Percentiles rank a stretch among this genome's conserved stretches.
Evolutionary conservation across 495 filamentous ascomycete species (phyloP).

Genomic region (Talaromyces borbonicus): DNA sequence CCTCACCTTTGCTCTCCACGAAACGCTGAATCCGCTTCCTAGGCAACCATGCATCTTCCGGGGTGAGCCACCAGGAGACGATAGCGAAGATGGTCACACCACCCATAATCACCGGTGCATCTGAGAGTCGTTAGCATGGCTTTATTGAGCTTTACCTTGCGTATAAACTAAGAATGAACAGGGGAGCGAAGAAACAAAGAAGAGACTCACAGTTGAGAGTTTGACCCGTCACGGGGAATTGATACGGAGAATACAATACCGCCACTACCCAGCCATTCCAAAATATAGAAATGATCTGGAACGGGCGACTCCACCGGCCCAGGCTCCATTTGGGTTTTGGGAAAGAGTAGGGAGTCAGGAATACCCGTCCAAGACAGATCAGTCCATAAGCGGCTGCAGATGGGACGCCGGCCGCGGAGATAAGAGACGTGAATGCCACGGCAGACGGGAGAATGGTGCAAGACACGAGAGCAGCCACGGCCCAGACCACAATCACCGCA

Average conservation of each 20-base stretch:
- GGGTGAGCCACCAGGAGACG: constrained; percentile 38
- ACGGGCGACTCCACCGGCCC: constrained; percentile 34
- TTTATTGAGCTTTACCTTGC: background rate
- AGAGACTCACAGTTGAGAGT: constrained; percentile 34
- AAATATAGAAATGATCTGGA: constrained; percentile 38
- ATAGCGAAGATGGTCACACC: constrained; percentile 39
- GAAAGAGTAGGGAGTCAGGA: constrained; percentile 37
- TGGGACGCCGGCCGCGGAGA: constrained; percentile 40
- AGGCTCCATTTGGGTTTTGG: constrained; percentile 38
- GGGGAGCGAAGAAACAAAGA: background rate
- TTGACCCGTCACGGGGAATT: constrained; percentile 32
- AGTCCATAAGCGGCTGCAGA: constrained; percentile 46
- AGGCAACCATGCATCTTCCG: constrained; percentile 37
- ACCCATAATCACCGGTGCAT: constrained; percentile 41
- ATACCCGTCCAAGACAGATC: constrained; percentile 40
- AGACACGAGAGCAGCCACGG: constrained; percentile 36
- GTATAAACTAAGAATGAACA: too few species aligned
- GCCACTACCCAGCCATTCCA: constrained; percentile 45
- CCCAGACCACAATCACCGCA: constrained; percentile 45
- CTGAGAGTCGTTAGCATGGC: constrained; percentile 12
- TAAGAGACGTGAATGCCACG: constrained; percentile 46
- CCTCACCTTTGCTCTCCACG: constrained; percentile 32
- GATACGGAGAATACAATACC: constrained; percentile 37
- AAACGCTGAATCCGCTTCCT: constrained; percentile 33
- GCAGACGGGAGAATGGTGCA: constrained; percentile 44